A percentile compares a stretch with the other conserved stretches of the same genome.
These are phyloP conservation scores for Sporothrix brunneoviolacea DNA, from an alignment of 2,329 filamentous ascomycete species.

Conservation along the genomic window DNA sequence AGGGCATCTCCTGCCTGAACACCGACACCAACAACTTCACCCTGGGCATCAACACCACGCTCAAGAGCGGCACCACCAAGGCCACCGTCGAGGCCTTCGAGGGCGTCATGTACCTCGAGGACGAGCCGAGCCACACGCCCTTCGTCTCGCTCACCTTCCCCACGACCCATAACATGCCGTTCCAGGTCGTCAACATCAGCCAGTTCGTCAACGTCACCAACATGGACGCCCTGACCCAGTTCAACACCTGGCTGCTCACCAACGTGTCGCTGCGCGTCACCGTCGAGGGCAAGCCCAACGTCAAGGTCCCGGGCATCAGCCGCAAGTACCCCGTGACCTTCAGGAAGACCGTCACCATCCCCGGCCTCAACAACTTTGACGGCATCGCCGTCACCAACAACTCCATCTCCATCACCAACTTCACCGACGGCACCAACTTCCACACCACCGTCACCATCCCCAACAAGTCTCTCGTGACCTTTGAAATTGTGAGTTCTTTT, in stretches of 20 bases:
- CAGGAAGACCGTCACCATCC: slow-evolving; percentile 42
- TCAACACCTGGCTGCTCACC: slow-evolving; percentile 48
- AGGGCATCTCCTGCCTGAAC: slow-evolving; percentile 44
- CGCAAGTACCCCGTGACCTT: slow-evolving; percentile 46
- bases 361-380: slow-evolving; percentile 47
- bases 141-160: slow-evolving; percentile 49
- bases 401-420: slow-evolving; percentile 35
- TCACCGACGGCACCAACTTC: slow-evolving; percentile 52
- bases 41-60: slow-evolving; percentile 51
- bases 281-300: slow-evolving; percentile 44
- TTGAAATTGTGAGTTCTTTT: slow-evolving; percentile 58
- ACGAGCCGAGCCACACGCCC: slow-evolving; percentile 37
- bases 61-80: slow-evolving; percentile 45
- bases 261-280: slow-evolving; percentile 45
- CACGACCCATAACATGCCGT: slow-evolving; percentile 39
- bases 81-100: slow-evolving; percentile 45
- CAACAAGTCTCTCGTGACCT: slow-evolving; percentile 57
- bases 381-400: slow-evolving; percentile 48
- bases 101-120: slow-evolving; percentile 50
- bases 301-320: slow-evolving; percentile 44
- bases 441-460: slow-evolving; percentile 52
- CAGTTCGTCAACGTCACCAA: slow-evolving; percentile 42
- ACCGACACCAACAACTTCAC: slow-evolving; percentile 38
- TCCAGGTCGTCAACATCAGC: slow-evolving; percentile 46
- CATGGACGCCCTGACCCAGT: slow-evolving; percentile 43